These are phyloP conservation scores for Macrotyloma uniflorum DNA, from an alignment of 306 rosid species.

Conservation along the genomic window DNA sequence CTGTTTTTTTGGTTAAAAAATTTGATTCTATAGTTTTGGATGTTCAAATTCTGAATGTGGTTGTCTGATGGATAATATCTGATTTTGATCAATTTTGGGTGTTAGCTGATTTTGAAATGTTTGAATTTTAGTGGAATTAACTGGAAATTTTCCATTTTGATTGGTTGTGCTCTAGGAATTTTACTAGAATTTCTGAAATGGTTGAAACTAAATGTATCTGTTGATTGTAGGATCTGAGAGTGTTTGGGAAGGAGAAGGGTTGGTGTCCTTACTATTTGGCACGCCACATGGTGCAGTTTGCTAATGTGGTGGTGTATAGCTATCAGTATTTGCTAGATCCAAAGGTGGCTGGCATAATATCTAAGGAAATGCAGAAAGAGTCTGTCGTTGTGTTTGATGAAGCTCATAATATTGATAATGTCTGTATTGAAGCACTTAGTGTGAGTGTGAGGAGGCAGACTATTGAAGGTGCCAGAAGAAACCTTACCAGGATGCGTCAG, in stretches of 20 bases:
- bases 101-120: background rate
- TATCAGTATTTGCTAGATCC: conserved; percentile 98
- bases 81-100: background rate
- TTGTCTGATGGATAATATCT: background rate
- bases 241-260: conserved; percentile 78
- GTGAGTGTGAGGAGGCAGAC: conserved; percentile 98
- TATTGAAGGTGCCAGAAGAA: conserved; percentile 91
- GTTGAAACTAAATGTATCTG: background rate
- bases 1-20: too few relatives aligned
- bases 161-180: background rate
- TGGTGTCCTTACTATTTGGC: conserved; percentile 98
- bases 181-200: background rate
- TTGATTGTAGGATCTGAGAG: conserved; percentile 71
- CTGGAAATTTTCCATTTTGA: background rate
- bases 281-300: conserved; percentile 91
- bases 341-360: conserved; percentile 86
- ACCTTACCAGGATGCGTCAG: conserved; percentile 80
- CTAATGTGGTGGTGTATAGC: conserved; percentile 92
- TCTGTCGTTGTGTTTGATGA: conserved; percentile 96
- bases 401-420: conserved; percentile 95
- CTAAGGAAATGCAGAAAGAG: conserved; percentile 96
- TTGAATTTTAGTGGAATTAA: background rate
- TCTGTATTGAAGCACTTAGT: conserved; percentile 96
- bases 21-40: background rate
- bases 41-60: too few relatives aligned